Evolutionary conservation across 495 filamentous ascomycete species (phyloP), one percentile per base, ranked within the genome.

Genomic region (Amphirosellinia nigrospora): DNA sequence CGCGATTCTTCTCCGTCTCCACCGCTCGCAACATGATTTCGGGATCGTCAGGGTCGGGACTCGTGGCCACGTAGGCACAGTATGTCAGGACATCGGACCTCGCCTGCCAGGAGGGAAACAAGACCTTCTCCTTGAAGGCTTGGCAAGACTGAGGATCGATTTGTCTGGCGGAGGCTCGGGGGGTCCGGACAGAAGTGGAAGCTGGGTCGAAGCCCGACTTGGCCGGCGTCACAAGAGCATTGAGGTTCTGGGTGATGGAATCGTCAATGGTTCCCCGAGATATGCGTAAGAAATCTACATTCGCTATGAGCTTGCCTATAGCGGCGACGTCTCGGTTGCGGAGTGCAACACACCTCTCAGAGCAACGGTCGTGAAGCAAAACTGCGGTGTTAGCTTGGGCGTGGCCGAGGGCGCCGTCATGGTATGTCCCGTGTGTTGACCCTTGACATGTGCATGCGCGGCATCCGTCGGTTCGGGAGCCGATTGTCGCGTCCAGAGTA

Each of bases 181-280:
- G 79, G 2, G 84, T 80, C 2, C 83, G 80, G 0, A 75, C 78
- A 6, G 84, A 81, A 6, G 93, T 97, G 1, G 93, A 94, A 0
- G 90, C 84, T 19, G 96, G 93, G 71, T 97, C 92, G 77, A 97
- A 99, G 9, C 88, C 87, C 26, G 81, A 78, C 32, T 75, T 83
- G 19, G 92, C 83, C 0, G 96, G 96, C 2, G 92, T 94, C 41
- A 93, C 80, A 30, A 99, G 86, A 2, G 94, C 93, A 82, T 99
- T 99, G 50, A 99, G 86, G 72, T 97, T 94, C 77, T 97, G 95
- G 1, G 89, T 89, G 73, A 99, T 97, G 19, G 92, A 92, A 77
- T 99, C 96, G 77, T 99, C 96, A 72, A 97, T 92, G 30, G 92
- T 87, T 66, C 87, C 85, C 66, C 96, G 88, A 7, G 96, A 98